Conservation (phyloP, 108 stramenopile genomes). For the Nannochloropsis gaditana region DNA sequence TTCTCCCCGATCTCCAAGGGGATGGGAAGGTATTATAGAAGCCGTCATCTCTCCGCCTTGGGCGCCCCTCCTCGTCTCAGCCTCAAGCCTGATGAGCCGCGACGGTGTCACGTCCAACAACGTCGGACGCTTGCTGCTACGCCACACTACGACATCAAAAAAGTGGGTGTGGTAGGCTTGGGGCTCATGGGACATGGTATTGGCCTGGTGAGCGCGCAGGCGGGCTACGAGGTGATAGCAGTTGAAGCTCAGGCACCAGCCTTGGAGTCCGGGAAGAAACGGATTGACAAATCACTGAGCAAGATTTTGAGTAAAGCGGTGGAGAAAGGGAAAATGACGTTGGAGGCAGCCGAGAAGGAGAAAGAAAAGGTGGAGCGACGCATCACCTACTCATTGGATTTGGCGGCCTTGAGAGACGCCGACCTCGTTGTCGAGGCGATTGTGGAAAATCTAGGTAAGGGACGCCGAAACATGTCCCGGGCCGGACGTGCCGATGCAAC, state of each 20-base stretch:
- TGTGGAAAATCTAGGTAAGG: slow-evolving; percentile 75
- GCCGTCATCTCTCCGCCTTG: not conserved
- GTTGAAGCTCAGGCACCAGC: slow-evolving; percentile 48
- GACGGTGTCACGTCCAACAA: not conserved
- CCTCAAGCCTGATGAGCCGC: not conserved
- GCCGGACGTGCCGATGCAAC: no score
- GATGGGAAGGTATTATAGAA: no score
- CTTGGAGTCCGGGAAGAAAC: slow-evolving; percentile 38
- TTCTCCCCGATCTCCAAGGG: not conserved
- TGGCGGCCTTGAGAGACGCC: slow-evolving; percentile 62
- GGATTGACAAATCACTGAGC: slow-evolving; percentile 46
- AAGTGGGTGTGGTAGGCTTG: slow-evolving; percentile 85
- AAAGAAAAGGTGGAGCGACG: slow-evolving; percentile 44
- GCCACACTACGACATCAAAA: slow-evolving; percentile 54
- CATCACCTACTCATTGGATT: slow-evolving; percentile 75
- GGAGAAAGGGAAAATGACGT: slow-evolving; percentile 66
- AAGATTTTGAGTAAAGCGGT: slow-evolving; percentile 59
- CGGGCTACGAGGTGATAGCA: slow-evolving; percentile 65
- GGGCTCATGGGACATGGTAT: slow-evolving; percentile 99
- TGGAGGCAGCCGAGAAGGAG: slow-evolving; percentile 56
- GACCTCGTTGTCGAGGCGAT: slow-evolving; percentile 92
- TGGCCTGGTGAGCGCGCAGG: slow-evolving; percentile 64
- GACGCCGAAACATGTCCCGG: not conserved
- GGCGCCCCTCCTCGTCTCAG: not conserved
- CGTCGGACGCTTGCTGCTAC: slow-evolving; percentile 3